Base-by-base conservation (phyloP, 306 rosid genomes). In the Corylus heterophylla region DNA sequence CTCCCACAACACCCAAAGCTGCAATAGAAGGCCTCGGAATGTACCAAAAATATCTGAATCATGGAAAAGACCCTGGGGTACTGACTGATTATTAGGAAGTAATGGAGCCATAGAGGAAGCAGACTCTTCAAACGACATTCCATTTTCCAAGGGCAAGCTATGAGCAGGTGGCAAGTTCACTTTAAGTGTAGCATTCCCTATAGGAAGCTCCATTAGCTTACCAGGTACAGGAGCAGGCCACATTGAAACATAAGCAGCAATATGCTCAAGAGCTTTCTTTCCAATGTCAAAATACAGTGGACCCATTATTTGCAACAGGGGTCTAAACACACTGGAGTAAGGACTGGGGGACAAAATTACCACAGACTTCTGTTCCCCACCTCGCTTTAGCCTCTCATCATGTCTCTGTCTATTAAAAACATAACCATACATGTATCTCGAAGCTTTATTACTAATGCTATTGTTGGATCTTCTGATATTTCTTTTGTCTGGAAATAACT, bases 1-100 rank as follows among this genome's bases (percentile, higher is more conserved):
- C 89, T 94, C 98, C 97, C 98, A 94, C 76, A 94, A 82, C 84
- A 90, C 73, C 98, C 98, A 94, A 77, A 94, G 98, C 89, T 94
- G 98, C 83, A 94, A 82, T 62, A 92, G 81, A 75, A 92, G 82
- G 37, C 97, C 94, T 14, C 98, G 86, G 76, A 87, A 94, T 39
- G 91, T 83, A 25, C 97, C 97, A 78, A 94, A 94, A 69, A 94
- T 69, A 87, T 94, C 98, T 0, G 97, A 89, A 78, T 94, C 98
- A 54, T 94, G 97, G 81, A 94, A 94, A 81, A 94, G 93, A 42
- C 98, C 96, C 69, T 92, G 98, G 7, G 94, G 93, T 39, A 85
- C 84, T 18, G 90, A 87, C 80, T 81, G 96, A 73, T 88, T 94
- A 86, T 78, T 89, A 45, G 97, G 94, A 85, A 87, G 93, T 64